Evolutionary conservation across 2,329 filamentous ascomycete species (phyloP).

Genomic region (Sporothrix luriei): DNA sequence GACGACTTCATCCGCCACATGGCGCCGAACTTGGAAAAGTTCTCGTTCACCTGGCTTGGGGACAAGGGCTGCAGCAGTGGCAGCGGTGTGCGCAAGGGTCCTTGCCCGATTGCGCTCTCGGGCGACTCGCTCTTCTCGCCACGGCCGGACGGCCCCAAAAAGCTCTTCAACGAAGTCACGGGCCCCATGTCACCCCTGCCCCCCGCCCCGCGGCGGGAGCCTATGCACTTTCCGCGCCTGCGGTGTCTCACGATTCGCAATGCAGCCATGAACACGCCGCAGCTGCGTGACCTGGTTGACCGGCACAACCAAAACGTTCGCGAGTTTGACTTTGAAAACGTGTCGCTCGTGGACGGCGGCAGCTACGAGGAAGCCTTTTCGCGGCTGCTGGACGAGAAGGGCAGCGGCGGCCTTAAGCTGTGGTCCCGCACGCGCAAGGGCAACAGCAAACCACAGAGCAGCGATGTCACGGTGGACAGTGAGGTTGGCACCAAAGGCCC

Average conservation of each 20-base stretch:
- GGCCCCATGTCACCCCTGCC: slow-evolving; percentile 66
- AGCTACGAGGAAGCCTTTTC: slow-evolving; percentile 83
- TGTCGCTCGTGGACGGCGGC: slow-evolving; percentile 66
- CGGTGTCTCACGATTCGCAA: slow-evolving; percentile 73
- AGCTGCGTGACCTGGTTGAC: slow-evolving; percentile 69
- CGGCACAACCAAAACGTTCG: slow-evolving; percentile 68
- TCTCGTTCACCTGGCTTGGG: slow-evolving; percentile 78
- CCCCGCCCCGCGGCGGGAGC: slow-evolving; percentile 52
- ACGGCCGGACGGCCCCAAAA: slow-evolving; percentile 55
- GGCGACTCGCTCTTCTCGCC: slow-evolving; percentile 70
- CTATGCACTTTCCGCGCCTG: slow-evolving; percentile 68
- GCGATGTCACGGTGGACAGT: background rate
- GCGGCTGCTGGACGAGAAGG: slow-evolving; percentile 60
- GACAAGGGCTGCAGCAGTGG: slow-evolving; percentile 9
- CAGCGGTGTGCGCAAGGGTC: slow-evolving; percentile 56
- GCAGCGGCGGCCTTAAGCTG: slow-evolving; percentile 45
- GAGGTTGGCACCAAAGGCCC: background rate
- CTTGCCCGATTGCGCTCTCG: slow-evolving; percentile 70
- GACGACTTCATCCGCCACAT: slow-evolving; percentile 78
- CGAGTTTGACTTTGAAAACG: slow-evolving; percentile 80
- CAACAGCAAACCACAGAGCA: slow-evolving; percentile 43
- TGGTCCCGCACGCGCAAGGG: slow-evolving; percentile 47
- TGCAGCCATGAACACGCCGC: slow-evolving; percentile 67
- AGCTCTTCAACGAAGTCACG: slow-evolving; percentile 66
- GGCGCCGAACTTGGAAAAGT: slow-evolving; percentile 64